These are phyloP conservation scores for Aspergillus ochraceoroseus DNA, from an alignment of 2,329 filamentous ascomycete genomes.

Conservation along the genomic window DNA sequence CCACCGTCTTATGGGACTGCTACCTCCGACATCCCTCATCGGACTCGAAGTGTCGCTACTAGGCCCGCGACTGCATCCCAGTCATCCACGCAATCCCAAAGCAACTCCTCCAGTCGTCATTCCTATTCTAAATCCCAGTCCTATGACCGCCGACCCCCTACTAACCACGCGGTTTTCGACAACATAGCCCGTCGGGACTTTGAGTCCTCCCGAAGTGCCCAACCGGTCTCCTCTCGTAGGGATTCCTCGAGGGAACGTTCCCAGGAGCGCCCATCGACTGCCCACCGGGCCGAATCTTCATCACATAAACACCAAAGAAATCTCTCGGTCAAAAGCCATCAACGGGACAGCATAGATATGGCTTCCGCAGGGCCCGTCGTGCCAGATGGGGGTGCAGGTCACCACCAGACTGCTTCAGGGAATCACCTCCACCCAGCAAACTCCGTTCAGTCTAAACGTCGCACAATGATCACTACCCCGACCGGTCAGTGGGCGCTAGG, in stretches of 20 bases:
- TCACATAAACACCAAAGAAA: slow-evolving; percentile 42
- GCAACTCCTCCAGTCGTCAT: slow-evolving; percentile 31
- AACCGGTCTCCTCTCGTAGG: slow-evolving; percentile 53
- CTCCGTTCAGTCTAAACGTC: slow-evolving; percentile 46
- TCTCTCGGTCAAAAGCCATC: slow-evolving; percentile 40
- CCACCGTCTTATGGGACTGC: slow-evolving; percentile 40
- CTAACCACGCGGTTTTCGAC: slow-evolving; percentile 47
- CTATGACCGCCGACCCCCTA: slow-evolving; percentile 45
- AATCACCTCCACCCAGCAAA: slow-evolving; percentile 30
- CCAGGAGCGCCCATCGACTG: slow-evolving; percentile 38
- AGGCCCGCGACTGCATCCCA: slow-evolving; percentile 39
- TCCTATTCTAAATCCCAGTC: slow-evolving; percentile 40
- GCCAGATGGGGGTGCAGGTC: slow-evolving; percentile 52
- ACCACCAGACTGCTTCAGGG: slow-evolving; percentile 45
- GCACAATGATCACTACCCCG: slow-evolving; percentile 81
- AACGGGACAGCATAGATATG: slow-evolving; percentile 45
- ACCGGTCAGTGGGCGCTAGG: slow-evolving; percentile 92
- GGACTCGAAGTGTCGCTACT: slow-evolving; percentile 45
- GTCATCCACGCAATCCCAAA: slow-evolving; percentile 31
- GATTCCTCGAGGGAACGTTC: slow-evolving; percentile 61
- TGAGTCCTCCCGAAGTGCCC: slow-evolving; percentile 64
- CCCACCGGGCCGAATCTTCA: slow-evolving; percentile 53
- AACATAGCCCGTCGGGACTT: slow-evolving; percentile 63
- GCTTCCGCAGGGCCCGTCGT: slow-evolving; percentile 47
- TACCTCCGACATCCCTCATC: slow-evolving; percentile 43